These are phyloP conservation scores for Komagataella phaffii DNA, from an alignment of 805 yeast species.

Conservation along the genomic window DNA sequence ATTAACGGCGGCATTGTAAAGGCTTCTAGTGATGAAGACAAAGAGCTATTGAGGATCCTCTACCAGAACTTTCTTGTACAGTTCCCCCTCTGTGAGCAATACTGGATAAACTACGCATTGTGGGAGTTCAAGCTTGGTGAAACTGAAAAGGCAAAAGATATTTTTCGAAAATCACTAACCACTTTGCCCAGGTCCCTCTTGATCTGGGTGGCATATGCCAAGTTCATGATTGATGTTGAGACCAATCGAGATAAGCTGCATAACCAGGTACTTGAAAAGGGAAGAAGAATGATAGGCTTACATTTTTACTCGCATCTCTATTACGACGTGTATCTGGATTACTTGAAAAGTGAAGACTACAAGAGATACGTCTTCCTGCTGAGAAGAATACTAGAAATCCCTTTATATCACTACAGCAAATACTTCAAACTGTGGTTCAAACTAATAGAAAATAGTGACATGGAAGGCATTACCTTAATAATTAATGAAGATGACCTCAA, in stretches of 20 bases:
- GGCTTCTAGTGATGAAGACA: slow-evolving; percentile 15
- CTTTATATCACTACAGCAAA: slow-evolving; percentile 36
- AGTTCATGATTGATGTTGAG: slow-evolving; percentile 20
- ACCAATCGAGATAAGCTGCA: slow-evolving; percentile 19
- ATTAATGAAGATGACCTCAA: slow-evolving; percentile 9
- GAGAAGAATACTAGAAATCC: slow-evolving; percentile 38
- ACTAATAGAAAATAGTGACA: slow-evolving; percentile 20
- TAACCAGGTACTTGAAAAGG: slow-evolving; percentile 24
- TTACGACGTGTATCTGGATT: slow-evolving; percentile 34
- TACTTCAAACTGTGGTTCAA: slow-evolving; percentile 26
- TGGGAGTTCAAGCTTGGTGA: slow-evolving; percentile 31
- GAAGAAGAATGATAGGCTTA: slow-evolving; percentile 33
- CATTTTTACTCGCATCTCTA: slow-evolving; percentile 39
- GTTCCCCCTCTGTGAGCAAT: slow-evolving; percentile 37
- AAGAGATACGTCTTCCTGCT: slow-evolving; percentile 27
- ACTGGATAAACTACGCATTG: slow-evolving; percentile 44
- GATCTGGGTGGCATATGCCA: slow-evolving; percentile 36
- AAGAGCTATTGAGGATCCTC: slow-evolving; percentile 21
- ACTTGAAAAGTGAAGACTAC: slow-evolving; percentile 17
- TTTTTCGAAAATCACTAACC: slow-evolving; percentile 25
- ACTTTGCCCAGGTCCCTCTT: slow-evolving; percentile 29
- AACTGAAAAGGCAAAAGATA: slow-evolving; percentile 19
- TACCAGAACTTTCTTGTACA: slow-evolving; percentile 28
- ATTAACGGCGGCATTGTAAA: slow-evolving; percentile 18
- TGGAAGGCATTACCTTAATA: slow-evolving; percentile 13